These are phyloP conservation scores for Gracilaria domingensis DNA, from an alignment of 23 red algal genomes.

Conservation along the genomic window DNA sequence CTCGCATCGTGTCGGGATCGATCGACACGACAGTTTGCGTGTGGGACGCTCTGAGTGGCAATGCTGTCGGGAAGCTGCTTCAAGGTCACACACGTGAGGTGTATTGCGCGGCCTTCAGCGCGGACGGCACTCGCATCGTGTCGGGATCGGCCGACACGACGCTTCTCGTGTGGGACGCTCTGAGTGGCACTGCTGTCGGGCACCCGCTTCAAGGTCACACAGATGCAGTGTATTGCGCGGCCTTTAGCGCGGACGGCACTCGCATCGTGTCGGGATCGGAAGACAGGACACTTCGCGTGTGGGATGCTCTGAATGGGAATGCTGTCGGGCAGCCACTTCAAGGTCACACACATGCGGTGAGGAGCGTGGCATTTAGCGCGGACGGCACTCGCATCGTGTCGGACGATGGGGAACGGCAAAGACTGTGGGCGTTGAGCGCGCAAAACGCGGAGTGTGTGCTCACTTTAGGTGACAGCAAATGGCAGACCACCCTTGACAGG, in stretches of 20 bases:
- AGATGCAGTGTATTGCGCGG: no score
- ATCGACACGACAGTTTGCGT: background rate
- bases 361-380: background rate
- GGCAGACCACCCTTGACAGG: no score
- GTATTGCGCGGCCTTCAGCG: background rate
- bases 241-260: no score
- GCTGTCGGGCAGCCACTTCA: no score
- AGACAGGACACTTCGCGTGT: no score
- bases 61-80: background rate
- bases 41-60: background rate
- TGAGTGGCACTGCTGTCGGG: background rate
- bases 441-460: no score
- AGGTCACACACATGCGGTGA: background rate
- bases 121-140: background rate
- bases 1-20: no score
- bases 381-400: background rate
- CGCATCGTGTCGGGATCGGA: no score
- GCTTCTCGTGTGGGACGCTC: constrained; percentile 6
- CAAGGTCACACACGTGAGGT: background rate
- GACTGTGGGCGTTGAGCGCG: no score
- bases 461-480: no score
- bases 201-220: no score
- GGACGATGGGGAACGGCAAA: background rate
- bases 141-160: constrained; percentile 17
- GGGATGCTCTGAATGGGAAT: no score